Conservation (phyloP, 2,329 filamentous ascomycete species). For the Dothistroma septosporum region DNA sequence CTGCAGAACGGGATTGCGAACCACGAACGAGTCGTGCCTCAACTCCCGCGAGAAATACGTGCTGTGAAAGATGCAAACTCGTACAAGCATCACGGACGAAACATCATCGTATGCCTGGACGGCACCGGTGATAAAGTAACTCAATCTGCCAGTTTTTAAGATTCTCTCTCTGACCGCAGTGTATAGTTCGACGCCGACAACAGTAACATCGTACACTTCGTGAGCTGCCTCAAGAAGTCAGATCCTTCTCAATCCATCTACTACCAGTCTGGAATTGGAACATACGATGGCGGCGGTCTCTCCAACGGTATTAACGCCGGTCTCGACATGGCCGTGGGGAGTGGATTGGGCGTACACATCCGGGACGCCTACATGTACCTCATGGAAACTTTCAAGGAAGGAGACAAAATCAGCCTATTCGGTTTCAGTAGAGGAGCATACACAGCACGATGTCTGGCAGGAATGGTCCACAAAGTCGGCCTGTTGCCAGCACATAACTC, state of each 20-base stretch:
- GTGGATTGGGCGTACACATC: constrained; percentile 37
- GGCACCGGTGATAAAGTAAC: constrained; percentile 41
- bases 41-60: constrained; percentile 30
- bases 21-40: constrained; percentile 4
- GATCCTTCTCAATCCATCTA: constrained; percentile 38
- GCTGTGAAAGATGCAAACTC: constrained; percentile 28
- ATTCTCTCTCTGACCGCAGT: background rate
- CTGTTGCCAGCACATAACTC: constrained; percentile 34
- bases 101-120: constrained; percentile 43
- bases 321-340: constrained; percentile 44
- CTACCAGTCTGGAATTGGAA: constrained; percentile 47
- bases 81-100: constrained; percentile 26
- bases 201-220: constrained; percentile 45
- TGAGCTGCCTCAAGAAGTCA: constrained; percentile 44
- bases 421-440: constrained; percentile 37
- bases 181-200: constrained; percentile 41
- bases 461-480: constrained; percentile 45
- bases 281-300: constrained; percentile 41
- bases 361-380: constrained; percentile 44
- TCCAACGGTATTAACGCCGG: constrained; percentile 39
- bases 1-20: background rate
- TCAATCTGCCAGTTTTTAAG: background rate
- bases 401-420: constrained; percentile 21
- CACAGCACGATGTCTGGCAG: constrained; percentile 48
- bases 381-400: constrained; percentile 31